phyloP scores from a whole-genome alignment of 2,329 filamentous ascomycete species.

The Blumeria graminis region DNA sequence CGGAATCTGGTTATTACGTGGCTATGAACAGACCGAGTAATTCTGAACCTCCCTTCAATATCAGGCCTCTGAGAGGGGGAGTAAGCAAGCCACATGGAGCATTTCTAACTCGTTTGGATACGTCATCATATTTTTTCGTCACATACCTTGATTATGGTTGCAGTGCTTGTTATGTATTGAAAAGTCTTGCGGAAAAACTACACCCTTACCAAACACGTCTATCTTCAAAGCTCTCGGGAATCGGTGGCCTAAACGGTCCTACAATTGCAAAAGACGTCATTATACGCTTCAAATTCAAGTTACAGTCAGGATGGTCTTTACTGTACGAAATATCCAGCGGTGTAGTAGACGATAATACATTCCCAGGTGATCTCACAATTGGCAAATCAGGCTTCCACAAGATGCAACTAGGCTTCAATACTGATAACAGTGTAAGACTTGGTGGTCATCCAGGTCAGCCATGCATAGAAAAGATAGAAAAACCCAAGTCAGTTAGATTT shows the following conservation, averaged over 20 bases:
- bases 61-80: background rate
- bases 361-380: background rate
- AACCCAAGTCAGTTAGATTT: background rate
- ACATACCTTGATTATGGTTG: background rate
- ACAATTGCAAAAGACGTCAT: background rate
- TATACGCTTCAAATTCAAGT: background rate
- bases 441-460: background rate
- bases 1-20: background rate
- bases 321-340: background rate
- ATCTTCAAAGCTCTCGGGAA: background rate
- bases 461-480: background rate
- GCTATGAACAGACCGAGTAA: background rate
- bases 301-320: background rate
- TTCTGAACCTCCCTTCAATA: background rate
- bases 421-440: background rate
- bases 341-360: background rate
- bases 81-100: background rate
- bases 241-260: background rate
- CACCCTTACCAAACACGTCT: background rate
- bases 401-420: background rate
- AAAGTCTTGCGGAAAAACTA: conserved; percentile 3
- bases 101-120: background rate
- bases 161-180: background rate
- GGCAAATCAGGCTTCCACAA: background rate
- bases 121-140: background rate